Base-by-base conservation (phyloP, 495 filamentous ascomycete species). In the Talaromyces thailandensis region DNA sequence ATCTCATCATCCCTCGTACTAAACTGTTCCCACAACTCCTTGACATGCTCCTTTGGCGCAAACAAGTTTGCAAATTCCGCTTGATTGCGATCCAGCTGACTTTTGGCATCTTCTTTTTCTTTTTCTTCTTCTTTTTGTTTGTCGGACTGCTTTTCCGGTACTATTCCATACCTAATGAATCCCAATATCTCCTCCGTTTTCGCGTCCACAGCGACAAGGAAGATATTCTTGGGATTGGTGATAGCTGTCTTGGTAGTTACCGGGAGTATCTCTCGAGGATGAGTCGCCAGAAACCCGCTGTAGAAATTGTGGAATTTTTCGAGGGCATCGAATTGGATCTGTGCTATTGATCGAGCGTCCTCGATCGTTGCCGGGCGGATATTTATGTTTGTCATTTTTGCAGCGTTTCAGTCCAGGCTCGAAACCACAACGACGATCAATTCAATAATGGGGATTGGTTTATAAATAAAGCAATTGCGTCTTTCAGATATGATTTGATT, bases 171-270 rank as follows among this genome's bases (percentile, higher is more conserved):
- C 50, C 58, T 40, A n/a, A 45, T 25, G 16, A 60, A 60, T 26
- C 58, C 58, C 40, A 48, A 6, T 24, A 60, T 16, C 14, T 48
- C 12, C n/a, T 43, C 37, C 23, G 58, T 60, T n/a, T 23, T 24
- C 18, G 32, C 4, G n/a, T 60, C 58, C 6, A 43, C 35, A 0
- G 58, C 58, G 25, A 60, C 58, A 23, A 56, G 43, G 29, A 48
- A 70, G 71, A 67, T 75, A 71, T 76, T 75, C 60, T 71, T 65
- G 73, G 74, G 76, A 74, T 76, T 76, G 67, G 69, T 76, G 72
- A 76, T 74, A 75, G 72, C 31, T 45, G 32, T 43, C 40, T 45
- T 26, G 16, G 58, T 60, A 4, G 40, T 43, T 48, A 26, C 50
- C 1, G 58, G 58, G 0, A 60, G 2, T 2, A 60, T 43, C 1